Conservation (phyloP, 768 basidiomycete genomes). For the Rhizopogon roseolus region DNA sequence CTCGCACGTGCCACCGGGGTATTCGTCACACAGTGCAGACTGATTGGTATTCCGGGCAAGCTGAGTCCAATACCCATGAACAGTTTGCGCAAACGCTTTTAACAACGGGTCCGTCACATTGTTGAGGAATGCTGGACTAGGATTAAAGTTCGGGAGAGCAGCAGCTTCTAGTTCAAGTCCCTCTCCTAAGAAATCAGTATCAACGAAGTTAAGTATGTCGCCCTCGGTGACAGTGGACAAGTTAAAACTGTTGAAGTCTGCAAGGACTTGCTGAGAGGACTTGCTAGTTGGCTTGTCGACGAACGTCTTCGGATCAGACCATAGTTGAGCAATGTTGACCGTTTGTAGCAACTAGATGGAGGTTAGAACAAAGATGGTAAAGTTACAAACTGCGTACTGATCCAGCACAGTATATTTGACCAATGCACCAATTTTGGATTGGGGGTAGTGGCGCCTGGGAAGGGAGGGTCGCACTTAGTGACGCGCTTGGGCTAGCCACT, state of each 20-base stretch:
- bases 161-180: slow-evolving; percentile 75
- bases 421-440: slow-evolving; percentile 70
- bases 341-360: slow-evolving; percentile 71
- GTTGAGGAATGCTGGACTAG: slow-evolving; percentile 60
- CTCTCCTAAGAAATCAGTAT: slow-evolving; percentile 77
- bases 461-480: slow-evolving; percentile 50
- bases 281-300: slow-evolving; percentile 85
- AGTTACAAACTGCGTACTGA: slow-evolving; percentile 36
- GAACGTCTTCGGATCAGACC: slow-evolving; percentile 81
- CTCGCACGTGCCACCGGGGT: slow-evolving; percentile 54
- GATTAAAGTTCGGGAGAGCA: slow-evolving; percentile 55
- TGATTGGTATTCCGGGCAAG: slow-evolving; percentile 74
- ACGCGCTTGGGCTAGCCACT: slow-evolving; percentile 56
- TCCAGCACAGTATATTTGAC: slow-evolving; percentile 79
- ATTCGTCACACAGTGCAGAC: slow-evolving; percentile 55
- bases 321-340: slow-evolving; percentile 73
- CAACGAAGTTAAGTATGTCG: slow-evolving; percentile 62
- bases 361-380: background rate
- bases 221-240: slow-evolving; percentile 50
- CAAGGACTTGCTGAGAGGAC: slow-evolving; percentile 57
- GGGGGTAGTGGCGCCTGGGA: slow-evolving; percentile 65
- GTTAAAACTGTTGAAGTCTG: slow-evolving; percentile 51
- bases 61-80: slow-evolving; percentile 81
- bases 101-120: slow-evolving; percentile 69
- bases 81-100: slow-evolving; percentile 69